Conservation (phyloP, 2,329 filamentous ascomycete species). For the Fusarium hainanense region DNA sequence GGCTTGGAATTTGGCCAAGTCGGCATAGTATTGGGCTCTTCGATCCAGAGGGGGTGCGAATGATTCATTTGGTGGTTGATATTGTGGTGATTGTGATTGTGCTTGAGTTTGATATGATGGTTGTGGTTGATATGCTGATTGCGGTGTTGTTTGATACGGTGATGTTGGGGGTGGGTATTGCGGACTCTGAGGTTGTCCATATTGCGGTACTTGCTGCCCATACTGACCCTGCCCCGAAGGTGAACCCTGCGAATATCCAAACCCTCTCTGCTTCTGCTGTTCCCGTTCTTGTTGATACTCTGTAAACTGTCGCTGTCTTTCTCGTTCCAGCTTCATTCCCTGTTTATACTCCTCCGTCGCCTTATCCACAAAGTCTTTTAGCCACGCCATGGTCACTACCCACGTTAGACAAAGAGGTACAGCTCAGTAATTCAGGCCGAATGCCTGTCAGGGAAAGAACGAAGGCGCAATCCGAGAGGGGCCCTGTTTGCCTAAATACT, state of each 20-base stretch:
- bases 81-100: neutral
- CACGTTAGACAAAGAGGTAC: neutral
- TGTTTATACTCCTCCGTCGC: slow-evolving; percentile 40
- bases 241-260: neutral
- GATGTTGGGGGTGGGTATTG: slow-evolving; percentile 5
- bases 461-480: too few relatives aligned
- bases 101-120: neutral
- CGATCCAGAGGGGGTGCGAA: neutral
- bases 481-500: neutral
- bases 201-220: neutral
- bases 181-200: slow-evolving; percentile 1
- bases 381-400: slow-evolving; percentile 34
- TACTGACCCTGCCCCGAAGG: slow-evolving; percentile 4
- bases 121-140: neutral
- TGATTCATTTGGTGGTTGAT: neutral
- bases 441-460: too few relatives aligned
- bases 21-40: neutral
- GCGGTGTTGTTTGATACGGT: neutral
- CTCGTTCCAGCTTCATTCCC: slow-evolving; percentile 19
- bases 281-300: slow-evolving; percentile 30
- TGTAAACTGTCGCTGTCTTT: slow-evolving; percentile 32
- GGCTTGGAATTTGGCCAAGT: neutral
- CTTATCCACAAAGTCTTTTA: slow-evolving; percentile 40
- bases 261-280: slow-evolving; percentile 2
- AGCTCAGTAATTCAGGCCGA: too few relatives aligned